These are phyloP conservation scores for Eragrostis curvula DNA, from an alignment of 176 grass and related monocot species.

Conservation along the genomic window DNA sequence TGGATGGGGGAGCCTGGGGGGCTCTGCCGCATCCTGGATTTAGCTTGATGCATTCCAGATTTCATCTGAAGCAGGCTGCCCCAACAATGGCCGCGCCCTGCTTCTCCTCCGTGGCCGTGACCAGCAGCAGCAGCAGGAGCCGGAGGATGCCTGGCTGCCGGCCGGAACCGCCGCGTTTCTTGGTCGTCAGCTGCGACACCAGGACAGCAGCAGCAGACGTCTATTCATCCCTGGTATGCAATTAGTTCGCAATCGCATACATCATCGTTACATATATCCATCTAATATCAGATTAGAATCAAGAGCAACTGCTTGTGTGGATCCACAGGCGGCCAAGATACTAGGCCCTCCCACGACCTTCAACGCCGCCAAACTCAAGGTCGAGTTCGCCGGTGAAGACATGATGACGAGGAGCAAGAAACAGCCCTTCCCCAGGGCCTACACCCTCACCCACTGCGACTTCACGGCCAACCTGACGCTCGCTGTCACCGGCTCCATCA, in stretches of 20 bases:
- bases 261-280: too few relatives aligned
- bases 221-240: conserved; percentile 59
- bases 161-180: conserved; percentile 32
- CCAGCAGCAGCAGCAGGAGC: conserved; percentile 19
- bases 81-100: conserved; percentile 47
- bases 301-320: neutral
- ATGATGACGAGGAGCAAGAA: neutral
- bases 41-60: conserved; percentile 7
- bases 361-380: conserved; percentile 85
- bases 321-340: conserved; percentile 68
- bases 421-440: conserved; percentile 66
- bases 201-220: conserved; percentile 28
- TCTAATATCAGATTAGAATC: neutral
- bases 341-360: conserved; percentile 82
- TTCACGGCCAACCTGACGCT: conserved; percentile 87
- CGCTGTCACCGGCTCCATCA: conserved; percentile 63
- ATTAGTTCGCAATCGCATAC: too few relatives aligned
- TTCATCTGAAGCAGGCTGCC: neutral
- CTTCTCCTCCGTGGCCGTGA: conserved; percentile 41
- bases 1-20: neutral
- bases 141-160: conserved; percentile 30
- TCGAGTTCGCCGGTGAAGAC: conserved; percentile 63
- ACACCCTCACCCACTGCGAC: conserved; percentile 93
- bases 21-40: neutral
- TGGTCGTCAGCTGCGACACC: conserved; percentile 63